Base-by-base conservation (phyloP, 768 basidiomycete genomes). In the Pseudohyphozyma bogoriensis region DNA sequence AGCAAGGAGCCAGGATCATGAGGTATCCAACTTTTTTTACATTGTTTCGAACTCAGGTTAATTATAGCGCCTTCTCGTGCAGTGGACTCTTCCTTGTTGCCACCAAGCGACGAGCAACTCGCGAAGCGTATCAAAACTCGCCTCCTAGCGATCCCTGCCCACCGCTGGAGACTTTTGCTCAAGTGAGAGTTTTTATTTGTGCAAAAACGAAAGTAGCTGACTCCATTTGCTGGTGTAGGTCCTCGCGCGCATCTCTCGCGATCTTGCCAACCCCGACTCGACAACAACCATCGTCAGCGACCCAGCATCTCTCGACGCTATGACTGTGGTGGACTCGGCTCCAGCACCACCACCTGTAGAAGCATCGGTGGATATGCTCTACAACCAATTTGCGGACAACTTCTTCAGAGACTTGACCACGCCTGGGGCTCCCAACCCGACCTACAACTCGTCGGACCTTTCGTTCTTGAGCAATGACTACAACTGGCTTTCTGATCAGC, bases 61-160 rank as follows among this genome's bases (percentile, higher is more conserved):
- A 10, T 31, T 51, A 15, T 22, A 6, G 26, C 6, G 3, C 26
- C 29, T 28, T 39, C 26, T 11, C 33, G 13, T 31, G 18, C 20
- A 62, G 55, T n/a, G 60, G 65, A 0, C 46, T 66, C 11, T 59
- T 59, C 42, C 12, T 55, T 50, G 65, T 56, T 24, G 55, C 53
- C n/a, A 55, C 51, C 36, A 62, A 60, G 44, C 52, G 64, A 0
- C 49, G 64, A 0, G 51, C 36, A 6, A 51, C 57, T 2, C 39
- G 46, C 3, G 39, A 20, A 13, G 59, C 40, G 1, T 44, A 24
- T n/a, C n/a, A n/a, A 44, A 20, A 4, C 42, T 50, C 31, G 15
- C 16, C 47, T 18, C 31, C 47, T 18, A 8, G 15, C 20, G 16
- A 4, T 18, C 24, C 16, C 29, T 16, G 31, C 29, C 15, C 16